Percentiles rank a stretch among this genome's conserved stretches.
These are phyloP conservation scores for Emiliania huxleyi DNA, from an alignment of 78 protist genomes.

Conservation along the genomic window DNA sequence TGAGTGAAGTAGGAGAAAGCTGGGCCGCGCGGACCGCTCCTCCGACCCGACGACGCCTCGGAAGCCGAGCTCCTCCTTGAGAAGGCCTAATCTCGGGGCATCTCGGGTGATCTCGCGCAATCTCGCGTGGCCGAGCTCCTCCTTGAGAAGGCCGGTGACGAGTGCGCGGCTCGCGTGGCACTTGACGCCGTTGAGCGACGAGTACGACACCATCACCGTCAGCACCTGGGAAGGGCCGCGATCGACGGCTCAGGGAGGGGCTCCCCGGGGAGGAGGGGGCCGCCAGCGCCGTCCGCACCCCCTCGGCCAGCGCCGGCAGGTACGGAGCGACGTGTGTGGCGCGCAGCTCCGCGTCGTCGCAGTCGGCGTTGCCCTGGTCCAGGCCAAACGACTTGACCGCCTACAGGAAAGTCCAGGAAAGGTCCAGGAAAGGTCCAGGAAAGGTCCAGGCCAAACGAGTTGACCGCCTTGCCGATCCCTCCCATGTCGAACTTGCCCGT, in stretches of 20 bases:
- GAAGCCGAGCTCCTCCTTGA: slow-evolving; percentile 7
- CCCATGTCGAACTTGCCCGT: not conserved
- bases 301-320: not conserved
- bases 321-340: not conserved
- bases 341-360: not conserved
- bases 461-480: not conserved
- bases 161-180: not conserved
- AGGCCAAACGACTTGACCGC: too few species aligned
- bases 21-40: too few species aligned
- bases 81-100: too few species aligned
- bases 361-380: not conserved
- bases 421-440: too few species aligned
- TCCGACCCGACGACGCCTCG: not conserved
- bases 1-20: too few species aligned
- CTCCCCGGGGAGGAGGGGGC: too few species aligned
- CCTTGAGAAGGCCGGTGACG: not conserved
- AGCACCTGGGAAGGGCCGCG: too few species aligned
- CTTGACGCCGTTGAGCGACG: not conserved
- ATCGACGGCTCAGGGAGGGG: too few species aligned
- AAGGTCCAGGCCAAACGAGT: not conserved
- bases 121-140: too few species aligned
- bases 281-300: not conserved
- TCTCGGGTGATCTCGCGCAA: too few species aligned
- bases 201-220: too few species aligned
- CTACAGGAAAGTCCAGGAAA: too few species aligned